phyloP scores from a whole-genome alignment of 2,329 filamentous ascomycete species.

The Cercospora nicotianae region DNA sequence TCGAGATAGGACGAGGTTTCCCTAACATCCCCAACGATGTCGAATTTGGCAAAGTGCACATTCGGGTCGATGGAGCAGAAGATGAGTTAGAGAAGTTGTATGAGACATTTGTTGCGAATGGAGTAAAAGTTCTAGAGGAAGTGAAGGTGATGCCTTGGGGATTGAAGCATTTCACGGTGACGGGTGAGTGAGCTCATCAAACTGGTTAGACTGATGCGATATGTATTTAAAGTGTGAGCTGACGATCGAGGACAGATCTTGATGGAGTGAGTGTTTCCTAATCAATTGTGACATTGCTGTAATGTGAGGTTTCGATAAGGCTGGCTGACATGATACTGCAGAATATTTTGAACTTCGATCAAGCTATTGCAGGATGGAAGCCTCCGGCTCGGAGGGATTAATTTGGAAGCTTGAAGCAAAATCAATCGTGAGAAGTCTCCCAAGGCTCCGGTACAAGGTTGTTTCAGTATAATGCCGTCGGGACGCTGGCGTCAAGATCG shows the following conservation, averaged over 20 bases:
- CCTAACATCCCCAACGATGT: conserved; percentile 16
- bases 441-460: background rate
- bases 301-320: background rate
- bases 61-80: conserved; percentile 14
- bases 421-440: background rate
- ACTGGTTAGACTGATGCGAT: background rate
- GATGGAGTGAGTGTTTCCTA: conserved; percentile 6
- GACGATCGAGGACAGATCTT: background rate
- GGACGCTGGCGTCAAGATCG: background rate
- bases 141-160: conserved; percentile 17
- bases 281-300: background rate
- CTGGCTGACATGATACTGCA: conserved; percentile 6
- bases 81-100: conserved; percentile 17
- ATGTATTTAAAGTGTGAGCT: background rate
- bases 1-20: conserved; percentile 15
- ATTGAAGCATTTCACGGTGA: conserved; percentile 18
- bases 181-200: conserved; percentile 1
- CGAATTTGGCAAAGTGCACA: conserved; percentile 19
- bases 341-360: conserved; percentile 15
- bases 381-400: background rate
- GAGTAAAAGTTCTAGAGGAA: conserved; percentile 13
- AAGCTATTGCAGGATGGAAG: background rate
- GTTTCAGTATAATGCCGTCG: background rate
- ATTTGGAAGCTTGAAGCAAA: background rate
- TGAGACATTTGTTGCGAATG: conserved; percentile 2